Evolutionary conservation across 768 basidiomycete species (phyloP).

Genomic region (Neoboletus subvelutipes): DNA sequence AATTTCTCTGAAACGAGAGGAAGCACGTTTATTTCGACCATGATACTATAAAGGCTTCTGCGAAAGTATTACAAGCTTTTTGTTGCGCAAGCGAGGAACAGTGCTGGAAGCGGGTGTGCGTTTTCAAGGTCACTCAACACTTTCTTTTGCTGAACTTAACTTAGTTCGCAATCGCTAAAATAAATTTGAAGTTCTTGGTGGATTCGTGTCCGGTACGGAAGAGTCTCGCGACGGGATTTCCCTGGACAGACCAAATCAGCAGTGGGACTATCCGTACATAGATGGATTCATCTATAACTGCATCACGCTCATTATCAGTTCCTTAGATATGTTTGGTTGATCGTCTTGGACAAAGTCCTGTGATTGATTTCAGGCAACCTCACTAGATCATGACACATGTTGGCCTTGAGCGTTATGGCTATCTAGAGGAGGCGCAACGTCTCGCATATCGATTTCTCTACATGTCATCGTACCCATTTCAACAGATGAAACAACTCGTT

Average conservation of each 20-base stretch:
- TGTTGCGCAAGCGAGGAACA: constrained; percentile 97
- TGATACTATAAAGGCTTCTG: constrained; percentile 87
- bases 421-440: constrained; percentile 88
- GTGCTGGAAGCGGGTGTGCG: constrained; percentile 89
- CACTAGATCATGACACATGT: constrained; percentile 99
- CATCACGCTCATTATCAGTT: constrained; percentile 5
- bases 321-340: constrained; percentile 66
- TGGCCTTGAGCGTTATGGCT: constrained; percentile 94
- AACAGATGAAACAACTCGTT: constrained; percentile 2
- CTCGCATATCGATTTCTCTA: constrained; percentile 97
- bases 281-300: constrained; percentile 4
- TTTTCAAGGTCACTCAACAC: constrained; percentile 20
- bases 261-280: constrained; percentile 96
- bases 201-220: constrained; percentile 94
- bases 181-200: constrained; percentile 97
- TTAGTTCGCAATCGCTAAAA: constrained; percentile 78
- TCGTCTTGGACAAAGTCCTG: background rate
- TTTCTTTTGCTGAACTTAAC: constrained; percentile 18
- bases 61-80: constrained; percentile 92
- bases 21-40: constrained; percentile 95
- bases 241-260: constrained; percentile 93
- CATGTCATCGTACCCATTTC: constrained; percentile 54
- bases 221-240: constrained; percentile 95
- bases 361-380: constrained; percentile 61
- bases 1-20: constrained; percentile 94